Evolutionary conservation across 257 asterid species (phyloP).

Genomic region (Solanum chilense): DNA sequence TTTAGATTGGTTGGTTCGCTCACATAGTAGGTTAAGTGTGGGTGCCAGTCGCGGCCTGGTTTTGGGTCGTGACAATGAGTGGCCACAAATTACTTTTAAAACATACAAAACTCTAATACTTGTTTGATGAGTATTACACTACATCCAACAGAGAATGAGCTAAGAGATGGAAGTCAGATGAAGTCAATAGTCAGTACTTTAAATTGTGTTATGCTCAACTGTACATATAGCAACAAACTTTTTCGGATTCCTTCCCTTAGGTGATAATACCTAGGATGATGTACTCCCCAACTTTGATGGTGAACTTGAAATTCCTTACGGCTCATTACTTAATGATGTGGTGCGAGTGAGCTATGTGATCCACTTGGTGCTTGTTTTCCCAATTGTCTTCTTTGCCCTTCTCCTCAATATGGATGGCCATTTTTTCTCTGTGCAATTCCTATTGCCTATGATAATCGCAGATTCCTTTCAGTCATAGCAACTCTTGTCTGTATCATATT

Average conservation of each 20-base stretch:
- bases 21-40: too few species aligned
- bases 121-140: too few species aligned
- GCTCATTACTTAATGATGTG: slow-evolving; percentile 57
- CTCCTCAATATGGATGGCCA: slow-evolving; percentile 70
- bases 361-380: slow-evolving; percentile 86
- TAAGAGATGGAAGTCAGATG: too few species aligned
- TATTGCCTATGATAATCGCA: slow-evolving; percentile 45
- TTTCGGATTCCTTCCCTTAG: slow-evolving; percentile 74
- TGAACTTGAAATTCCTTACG: slow-evolving; percentile 64
- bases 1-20: too few species aligned
- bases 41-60: too few species aligned
- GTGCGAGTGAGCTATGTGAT: slow-evolving; percentile 74
- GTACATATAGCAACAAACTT: too few species aligned
- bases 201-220: too few species aligned
- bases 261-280: slow-evolving; percentile 66
- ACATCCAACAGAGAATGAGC: too few species aligned
- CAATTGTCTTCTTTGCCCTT: slow-evolving; percentile 72
- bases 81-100: too few species aligned
- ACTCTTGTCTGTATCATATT: slow-evolving; percentile 54
- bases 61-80: too few species aligned
- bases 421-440: slow-evolving; percentile 58
- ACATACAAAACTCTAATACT: too few species aligned
- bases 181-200: too few species aligned
- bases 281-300: slow-evolving; percentile 82
- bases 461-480: slow-evolving; percentile 49